phyloP scores from a whole-genome alignment of 352 stramenopile genomes.

The Phytophthora cactorum region DNA sequence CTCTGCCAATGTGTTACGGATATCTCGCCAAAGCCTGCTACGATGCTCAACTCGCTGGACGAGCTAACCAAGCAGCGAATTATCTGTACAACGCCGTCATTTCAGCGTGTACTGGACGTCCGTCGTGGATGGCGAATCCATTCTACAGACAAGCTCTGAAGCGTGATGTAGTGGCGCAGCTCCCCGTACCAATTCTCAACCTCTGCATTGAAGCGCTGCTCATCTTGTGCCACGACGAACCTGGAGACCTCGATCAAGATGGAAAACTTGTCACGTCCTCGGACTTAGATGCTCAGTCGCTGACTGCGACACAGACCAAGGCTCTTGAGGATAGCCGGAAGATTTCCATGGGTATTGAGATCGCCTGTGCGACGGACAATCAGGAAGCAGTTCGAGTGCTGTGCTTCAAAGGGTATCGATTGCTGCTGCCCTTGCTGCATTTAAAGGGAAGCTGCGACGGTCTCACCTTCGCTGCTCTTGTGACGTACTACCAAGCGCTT shows the following conservation, averaged over 20 bases:
- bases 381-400: slow-evolving; percentile 54
- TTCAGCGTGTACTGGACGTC: slow-evolving; percentile 36
- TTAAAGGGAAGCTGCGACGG: slow-evolving; percentile 46
- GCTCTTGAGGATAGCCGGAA: slow-evolving; percentile 53
- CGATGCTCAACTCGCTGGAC: slow-evolving; percentile 31
- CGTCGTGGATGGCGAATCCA: slow-evolving; percentile 59
- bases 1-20: slow-evolving; percentile 68
- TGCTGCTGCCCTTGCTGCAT: slow-evolving; percentile 73
- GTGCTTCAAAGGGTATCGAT: slow-evolving; percentile 72
- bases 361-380: slow-evolving; percentile 60
- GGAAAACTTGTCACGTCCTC: slow-evolving; percentile 36
- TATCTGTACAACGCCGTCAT: slow-evolving; percentile 59
- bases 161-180: slow-evolving; percentile 46
- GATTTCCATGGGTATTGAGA: slow-evolving; percentile 66
- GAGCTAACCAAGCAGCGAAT: slow-evolving; percentile 45
- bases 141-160: slow-evolving; percentile 72
- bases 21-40: slow-evolving; percentile 70
- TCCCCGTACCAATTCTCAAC: slow-evolving; percentile 60
- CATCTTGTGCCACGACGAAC: slow-evolving; percentile 61
- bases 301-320: slow-evolving; percentile 46
- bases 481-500: slow-evolving; percentile 58
- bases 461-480: slow-evolving; percentile 55
- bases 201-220: slow-evolving; percentile 56
- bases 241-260: slow-evolving; percentile 49
- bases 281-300: slow-evolving; percentile 35